These are phyloP conservation scores for Periglandula ipomoeae DNA, from an alignment of 2,329 filamentous ascomycete species.

Conservation along the genomic window DNA sequence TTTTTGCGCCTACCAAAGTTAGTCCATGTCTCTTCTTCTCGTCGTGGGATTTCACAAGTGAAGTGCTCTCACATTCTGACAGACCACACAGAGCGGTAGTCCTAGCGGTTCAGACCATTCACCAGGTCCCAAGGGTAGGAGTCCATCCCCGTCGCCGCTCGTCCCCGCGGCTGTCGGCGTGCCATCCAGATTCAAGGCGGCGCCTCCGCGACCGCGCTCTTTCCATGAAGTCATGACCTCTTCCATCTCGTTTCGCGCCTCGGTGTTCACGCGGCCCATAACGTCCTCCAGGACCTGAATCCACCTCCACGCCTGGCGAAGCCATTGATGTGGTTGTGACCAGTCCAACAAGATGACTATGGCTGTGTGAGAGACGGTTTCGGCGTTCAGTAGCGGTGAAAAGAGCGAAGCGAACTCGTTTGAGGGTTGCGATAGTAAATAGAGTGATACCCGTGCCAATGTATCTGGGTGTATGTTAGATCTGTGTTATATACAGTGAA, in stretches of 20 bases:
- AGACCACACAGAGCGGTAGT: constrained; percentile 85
- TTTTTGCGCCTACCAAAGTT: constrained; percentile 57
- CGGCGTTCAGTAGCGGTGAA: constrained; percentile 72
- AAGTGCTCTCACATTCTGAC: constrained; percentile 66
- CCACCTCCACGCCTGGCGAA: constrained; percentile 83
- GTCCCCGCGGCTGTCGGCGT: constrained; percentile 45
- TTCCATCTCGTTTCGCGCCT: constrained; percentile 76
- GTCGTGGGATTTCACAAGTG: too few species aligned
- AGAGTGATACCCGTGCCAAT: constrained; percentile 79
- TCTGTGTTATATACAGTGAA: not conserved
- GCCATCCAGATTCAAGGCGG: constrained; percentile 53
- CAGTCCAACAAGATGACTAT: constrained; percentile 92
- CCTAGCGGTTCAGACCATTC: constrained; percentile 91
- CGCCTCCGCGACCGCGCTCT: constrained; percentile 60
- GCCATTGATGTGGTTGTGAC: constrained; percentile 88
- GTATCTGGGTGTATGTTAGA: constrained; percentile 54
- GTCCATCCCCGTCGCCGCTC: constrained; percentile 52
- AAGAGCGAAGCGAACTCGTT: constrained; percentile 75
- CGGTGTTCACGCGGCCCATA: constrained; percentile 61
- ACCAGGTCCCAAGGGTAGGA: constrained; percentile 72
- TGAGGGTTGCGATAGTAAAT: constrained; percentile 79
- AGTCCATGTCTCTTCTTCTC: too few species aligned
- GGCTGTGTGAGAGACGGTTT: constrained; percentile 76
- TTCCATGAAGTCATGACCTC: constrained; percentile 76
- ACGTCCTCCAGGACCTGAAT: constrained; percentile 73